phyloP scores from a whole-genome alignment of 2,329 filamentous ascomycete species.

The Fusarium guadeloupense region DNA sequence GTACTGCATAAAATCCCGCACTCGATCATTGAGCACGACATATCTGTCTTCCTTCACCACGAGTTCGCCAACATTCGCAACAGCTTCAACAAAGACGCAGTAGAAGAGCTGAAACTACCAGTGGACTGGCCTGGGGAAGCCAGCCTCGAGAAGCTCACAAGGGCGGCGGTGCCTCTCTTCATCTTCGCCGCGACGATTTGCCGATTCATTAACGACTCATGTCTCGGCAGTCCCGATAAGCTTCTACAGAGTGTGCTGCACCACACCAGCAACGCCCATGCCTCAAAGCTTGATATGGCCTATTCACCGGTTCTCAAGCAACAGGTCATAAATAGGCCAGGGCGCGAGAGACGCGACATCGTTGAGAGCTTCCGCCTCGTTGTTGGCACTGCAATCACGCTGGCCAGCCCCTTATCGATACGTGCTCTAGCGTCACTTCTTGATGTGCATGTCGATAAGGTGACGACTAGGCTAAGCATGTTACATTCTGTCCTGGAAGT shows the following conservation, averaged over 20 bases:
- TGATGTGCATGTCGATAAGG: background rate
- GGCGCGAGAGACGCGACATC: background rate
- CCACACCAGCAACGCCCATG: background rate
- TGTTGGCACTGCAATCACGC: constrained; percentile 38
- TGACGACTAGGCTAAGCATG: background rate
- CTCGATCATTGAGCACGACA: constrained; percentile 47
- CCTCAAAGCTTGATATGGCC: constrained; percentile 19
- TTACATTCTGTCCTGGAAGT: background rate
- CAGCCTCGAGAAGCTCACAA: constrained; percentile 21
- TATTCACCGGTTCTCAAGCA: constrained; percentile 25
- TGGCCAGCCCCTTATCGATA: constrained; percentile 30
- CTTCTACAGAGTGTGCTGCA: constrained; percentile 41
- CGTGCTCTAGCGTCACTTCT: constrained; percentile 32
- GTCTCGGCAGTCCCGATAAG: constrained; percentile 29
- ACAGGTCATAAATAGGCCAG: background rate
- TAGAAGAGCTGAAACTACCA: background rate
- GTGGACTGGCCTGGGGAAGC: constrained; percentile 17
- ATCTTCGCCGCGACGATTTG: constrained; percentile 49
- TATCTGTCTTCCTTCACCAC: too few species aligned
- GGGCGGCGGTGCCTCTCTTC: constrained; percentile 47
- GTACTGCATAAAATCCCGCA: constrained; percentile 49
- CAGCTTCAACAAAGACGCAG: too few species aligned
- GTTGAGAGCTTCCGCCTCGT: constrained; percentile 37
- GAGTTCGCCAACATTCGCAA: too few species aligned
- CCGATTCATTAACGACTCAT: constrained; percentile 40